phyloP scores from a whole-genome alignment of 2,329 filamentous ascomycete genomes.

The Gnomoniopsis sp. region DNA sequence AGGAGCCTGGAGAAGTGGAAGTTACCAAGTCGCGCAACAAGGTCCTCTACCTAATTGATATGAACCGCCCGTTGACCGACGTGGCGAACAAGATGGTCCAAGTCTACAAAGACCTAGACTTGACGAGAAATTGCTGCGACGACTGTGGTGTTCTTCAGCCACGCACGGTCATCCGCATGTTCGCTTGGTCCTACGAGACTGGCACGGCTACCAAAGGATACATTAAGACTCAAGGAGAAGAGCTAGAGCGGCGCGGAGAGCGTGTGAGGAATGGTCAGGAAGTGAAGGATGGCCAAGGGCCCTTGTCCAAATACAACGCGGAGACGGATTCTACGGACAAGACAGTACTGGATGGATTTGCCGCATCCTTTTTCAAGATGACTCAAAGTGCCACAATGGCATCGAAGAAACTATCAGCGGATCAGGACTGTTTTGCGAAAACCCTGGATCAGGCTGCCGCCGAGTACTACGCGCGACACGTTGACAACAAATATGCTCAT shows the following conservation, averaged over 20 bases:
- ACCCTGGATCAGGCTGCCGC: not conserved
- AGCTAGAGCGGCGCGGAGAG: not conserved
- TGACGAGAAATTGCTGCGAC: not conserved
- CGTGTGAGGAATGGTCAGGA: too few species aligned
- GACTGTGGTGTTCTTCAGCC: not conserved
- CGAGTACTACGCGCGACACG: not conserved
- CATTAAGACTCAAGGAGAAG: not conserved
- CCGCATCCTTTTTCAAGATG: not conserved
- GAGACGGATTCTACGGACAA: too few species aligned
- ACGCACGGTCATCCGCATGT: not conserved
- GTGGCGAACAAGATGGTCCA: not conserved
- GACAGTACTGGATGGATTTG: too few species aligned
- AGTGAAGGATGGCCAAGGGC: not conserved
- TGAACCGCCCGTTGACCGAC: not conserved
- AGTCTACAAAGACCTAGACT: not conserved
- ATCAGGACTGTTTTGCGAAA: not conserved
- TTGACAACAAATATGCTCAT: not conserved
- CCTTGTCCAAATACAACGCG: not conserved
- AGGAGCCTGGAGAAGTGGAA: not conserved
- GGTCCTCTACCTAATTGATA: not conserved
- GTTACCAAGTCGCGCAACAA: not conserved
- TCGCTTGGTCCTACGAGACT: constrained; percentile 1
- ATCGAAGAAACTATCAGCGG: not conserved
- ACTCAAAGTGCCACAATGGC: not conserved
- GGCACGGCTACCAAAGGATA: too few species aligned